Conservation (phyloP, 1,284 basidiomycete species). For the Erythrobasidium hasegawianum region DNA sequence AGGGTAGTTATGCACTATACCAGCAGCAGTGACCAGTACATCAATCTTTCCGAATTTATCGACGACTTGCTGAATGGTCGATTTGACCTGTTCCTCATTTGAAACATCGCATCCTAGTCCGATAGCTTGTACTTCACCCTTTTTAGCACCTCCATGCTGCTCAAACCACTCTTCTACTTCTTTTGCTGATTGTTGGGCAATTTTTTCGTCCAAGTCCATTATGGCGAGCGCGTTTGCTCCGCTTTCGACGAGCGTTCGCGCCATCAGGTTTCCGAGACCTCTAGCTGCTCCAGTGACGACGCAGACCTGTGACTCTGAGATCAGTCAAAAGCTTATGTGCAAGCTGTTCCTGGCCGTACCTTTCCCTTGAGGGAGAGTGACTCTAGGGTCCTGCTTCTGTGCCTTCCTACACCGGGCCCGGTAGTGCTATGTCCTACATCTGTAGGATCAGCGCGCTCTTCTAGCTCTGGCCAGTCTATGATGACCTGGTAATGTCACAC, state of each 20-base stretch:
- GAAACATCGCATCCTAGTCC: slow-evolving; percentile 85
- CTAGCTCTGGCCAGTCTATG: not conserved
- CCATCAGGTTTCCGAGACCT: slow-evolving; percentile 83
- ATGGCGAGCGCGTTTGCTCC: slow-evolving; percentile 75
- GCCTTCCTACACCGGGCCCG: slow-evolving; percentile 41
- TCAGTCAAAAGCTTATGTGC: not conserved
- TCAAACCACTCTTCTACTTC: slow-evolving; percentile 64
- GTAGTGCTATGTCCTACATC: slow-evolving; percentile 26
- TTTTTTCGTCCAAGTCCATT: slow-evolving; percentile 73
- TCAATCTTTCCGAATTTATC: slow-evolving; percentile 78
- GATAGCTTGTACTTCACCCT: slow-evolving; percentile 64
- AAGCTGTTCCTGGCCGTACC: slow-evolving; percentile 8
- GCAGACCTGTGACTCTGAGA: slow-evolving; percentile 61
- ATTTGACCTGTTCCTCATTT: slow-evolving; percentile 71
- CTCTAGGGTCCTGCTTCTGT: slow-evolving; percentile 42
- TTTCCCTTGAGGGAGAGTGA: slow-evolving; percentile 44
- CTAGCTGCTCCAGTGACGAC: slow-evolving; percentile 90
- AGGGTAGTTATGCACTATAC: slow-evolving; percentile 51
- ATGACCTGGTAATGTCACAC: not conserved
- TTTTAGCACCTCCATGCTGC: slow-evolving; percentile 59
- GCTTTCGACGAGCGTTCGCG: slow-evolving; percentile 81
- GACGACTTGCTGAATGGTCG: slow-evolving; percentile 64
- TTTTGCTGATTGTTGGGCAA: slow-evolving; percentile 66
- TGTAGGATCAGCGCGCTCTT: not conserved
- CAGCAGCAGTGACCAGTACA: slow-evolving; percentile 79